phyloP scores from a whole-genome alignment of 139 green algal genomes.

The Coelastrella sp. region DNA sequence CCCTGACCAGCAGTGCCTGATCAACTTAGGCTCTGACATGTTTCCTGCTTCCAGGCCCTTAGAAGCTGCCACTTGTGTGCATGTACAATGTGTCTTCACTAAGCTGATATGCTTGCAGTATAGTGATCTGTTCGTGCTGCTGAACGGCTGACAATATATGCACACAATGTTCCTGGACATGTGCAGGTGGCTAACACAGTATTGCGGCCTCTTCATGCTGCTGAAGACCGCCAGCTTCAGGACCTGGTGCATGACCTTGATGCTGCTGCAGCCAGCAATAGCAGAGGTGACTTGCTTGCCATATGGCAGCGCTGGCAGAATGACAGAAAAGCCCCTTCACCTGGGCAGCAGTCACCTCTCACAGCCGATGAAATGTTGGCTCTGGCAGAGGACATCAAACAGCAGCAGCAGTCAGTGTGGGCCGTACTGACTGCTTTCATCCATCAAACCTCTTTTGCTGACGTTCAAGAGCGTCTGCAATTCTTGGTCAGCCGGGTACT shows the following conservation, averaged over 20 bases:
- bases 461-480: neutral
- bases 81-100: too few relatives aligned
- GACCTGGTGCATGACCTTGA: slow-evolving; percentile 20
- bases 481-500: neutral
- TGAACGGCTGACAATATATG: neutral
- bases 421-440: neutral
- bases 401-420: slow-evolving; percentile 3
- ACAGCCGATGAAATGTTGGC: too few relatives aligned
- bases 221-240: neutral
- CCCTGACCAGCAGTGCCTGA: too few relatives aligned
- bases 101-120: too few relatives aligned
- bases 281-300: too few relatives aligned
- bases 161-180: too few relatives aligned
- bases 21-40: too few relatives aligned
- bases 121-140: neutral
- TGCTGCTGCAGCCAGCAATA: slow-evolving; percentile 32
- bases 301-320: neutral
- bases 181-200: neutral
- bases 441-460: slow-evolving; percentile 22
- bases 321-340: neutral
- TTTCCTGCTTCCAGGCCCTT: too few relatives aligned
- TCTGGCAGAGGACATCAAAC: too few relatives aligned
- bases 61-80: too few relatives aligned
- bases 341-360: too few relatives aligned
- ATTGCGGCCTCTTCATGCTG: neutral